Conservation (phyloP, 352 stramenopile species). For the Pythium chondricola region DNA sequence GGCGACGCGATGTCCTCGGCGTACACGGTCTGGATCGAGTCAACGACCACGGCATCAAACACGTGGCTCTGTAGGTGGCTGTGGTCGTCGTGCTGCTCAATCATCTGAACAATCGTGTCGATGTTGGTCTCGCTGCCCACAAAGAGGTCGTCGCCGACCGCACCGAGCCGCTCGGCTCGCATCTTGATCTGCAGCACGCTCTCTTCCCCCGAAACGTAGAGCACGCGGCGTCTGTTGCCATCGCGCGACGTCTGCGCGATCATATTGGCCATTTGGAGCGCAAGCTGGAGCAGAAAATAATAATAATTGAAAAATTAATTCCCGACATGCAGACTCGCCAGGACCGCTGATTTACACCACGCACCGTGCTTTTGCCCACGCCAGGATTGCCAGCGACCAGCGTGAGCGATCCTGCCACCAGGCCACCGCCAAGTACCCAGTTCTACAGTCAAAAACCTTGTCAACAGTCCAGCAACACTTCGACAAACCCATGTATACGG, state of each 20-base stretch:
- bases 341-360: no score
- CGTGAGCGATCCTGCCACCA: slow-evolving; percentile 93
- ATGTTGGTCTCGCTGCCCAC: slow-evolving; percentile 84
- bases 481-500: not conserved
- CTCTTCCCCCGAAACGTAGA: slow-evolving; percentile 97
- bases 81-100: slow-evolving; percentile 26
- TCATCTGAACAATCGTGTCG: slow-evolving; percentile 57
- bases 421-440: slow-evolving; percentile 93
- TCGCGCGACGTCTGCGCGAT: slow-evolving; percentile 23
- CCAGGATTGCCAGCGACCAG: slow-evolving; percentile 94
- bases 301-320: not conserved
- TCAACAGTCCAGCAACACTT: slow-evolving; percentile 5
- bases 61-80: not conserved
- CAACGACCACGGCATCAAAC: slow-evolving; percentile 87
- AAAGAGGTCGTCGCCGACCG: slow-evolving; percentile 56
- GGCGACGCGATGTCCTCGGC: slow-evolving; percentile 77
- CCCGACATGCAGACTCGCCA: no score
- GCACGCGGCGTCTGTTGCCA: slow-evolving; percentile 40
- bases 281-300: slow-evolving; percentile 43
- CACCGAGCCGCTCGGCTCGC: slow-evolving; percentile 82
- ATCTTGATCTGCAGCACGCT: slow-evolving; percentile 94
- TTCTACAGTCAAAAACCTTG: slow-evolving; percentile 47
- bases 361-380: slow-evolving; percentile 89
- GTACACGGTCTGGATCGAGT: slow-evolving; percentile 97
- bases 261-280: slow-evolving; percentile 92